Evolutionary conservation across 148 eudicot genomes (phyloP), one percentile per base, ranked within the genome.

Genomic region (Arctostaphylos glauca): DNA sequence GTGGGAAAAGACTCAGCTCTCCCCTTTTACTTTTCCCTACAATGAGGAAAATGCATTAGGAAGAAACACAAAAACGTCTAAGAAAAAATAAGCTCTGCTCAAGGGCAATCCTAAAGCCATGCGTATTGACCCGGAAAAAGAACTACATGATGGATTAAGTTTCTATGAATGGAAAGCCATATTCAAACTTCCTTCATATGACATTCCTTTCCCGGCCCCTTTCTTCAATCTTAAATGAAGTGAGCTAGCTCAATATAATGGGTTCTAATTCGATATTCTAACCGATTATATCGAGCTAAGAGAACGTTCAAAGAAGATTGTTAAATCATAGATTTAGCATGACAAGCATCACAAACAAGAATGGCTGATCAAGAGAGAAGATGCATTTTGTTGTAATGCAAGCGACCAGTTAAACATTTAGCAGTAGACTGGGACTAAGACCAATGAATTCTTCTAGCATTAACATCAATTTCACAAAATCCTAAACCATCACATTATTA

Each of bases 1-100:
- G 89, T 44, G 99, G 99, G 48, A 94, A 96, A 59, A 96, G 86
- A 82, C 98, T 94, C 13, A 94, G 88, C 89, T 96, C 99, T 46
- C 99, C 99, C 88, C 89, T 94, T 82, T 94, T 96, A 77, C 93
- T 90, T 89, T 93, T 96, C 50, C 99, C 99, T 96, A 41, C 10
- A 46, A n/a, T 43, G 62, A 10, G 68, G 59, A 31, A 48, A 55
- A 75, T 25, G 46, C 7, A 78, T 78, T 46, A n/a, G 56, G 19
- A n/a, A 44, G 64, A 56, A 83, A 47, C 59, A 56, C 74, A 58
- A 49, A 60, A 77, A 49, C 76, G 7, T 75, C 64, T 18, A 55
- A 79, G 66, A 19, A 60, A 46, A 74, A 68, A 44, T 5, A 49
- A 23, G 23, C 43, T 38, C 12, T 46, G 48, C 8, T 59, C 3